Conservation (phyloP, 768 basidiomycete species). For the Tulasnella sp. region DNA sequence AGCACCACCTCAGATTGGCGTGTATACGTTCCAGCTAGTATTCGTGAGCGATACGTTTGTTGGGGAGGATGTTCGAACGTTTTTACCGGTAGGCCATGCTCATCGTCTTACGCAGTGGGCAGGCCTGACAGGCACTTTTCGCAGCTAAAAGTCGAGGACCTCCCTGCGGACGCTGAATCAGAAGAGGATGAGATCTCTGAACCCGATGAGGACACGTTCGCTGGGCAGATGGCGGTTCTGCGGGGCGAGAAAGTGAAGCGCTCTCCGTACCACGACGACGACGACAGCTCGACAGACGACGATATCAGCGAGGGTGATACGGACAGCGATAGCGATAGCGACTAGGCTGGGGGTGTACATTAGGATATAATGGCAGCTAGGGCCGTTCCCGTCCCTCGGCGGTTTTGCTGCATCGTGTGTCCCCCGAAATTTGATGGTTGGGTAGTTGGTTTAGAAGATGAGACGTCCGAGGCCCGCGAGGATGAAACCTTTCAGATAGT, state of each 20-base stretch:
- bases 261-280: constrained; percentile 33
- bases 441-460: not conserved
- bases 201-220: constrained; percentile 90
- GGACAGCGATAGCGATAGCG: constrained; percentile 29
- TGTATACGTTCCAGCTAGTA: constrained; percentile 82
- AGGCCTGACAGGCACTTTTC: constrained; percentile 16
- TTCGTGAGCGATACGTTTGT: constrained; percentile 81
- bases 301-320: constrained; percentile 36
- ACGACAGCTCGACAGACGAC: constrained; percentile 40
- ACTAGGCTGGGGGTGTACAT: constrained; percentile 1
- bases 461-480: constrained; percentile 6
- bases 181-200: constrained; percentile 93
- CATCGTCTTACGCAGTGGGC: not conserved
- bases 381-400: not conserved
- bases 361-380: not conserved
- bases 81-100: constrained; percentile 50
- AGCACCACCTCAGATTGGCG: constrained; percentile 69
- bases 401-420: not conserved
- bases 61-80: constrained; percentile 59
- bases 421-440: not conserved
- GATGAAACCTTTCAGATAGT: not conserved
- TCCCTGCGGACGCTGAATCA: constrained; percentile 44
- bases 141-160: constrained; percentile 76
- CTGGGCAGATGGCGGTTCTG: constrained; percentile 97
- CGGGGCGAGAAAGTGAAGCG: constrained; percentile 78